phyloP scores from a whole-genome alignment of 1,284 basidiomycete species.

The Ceratobasidium papillatum region DNA sequence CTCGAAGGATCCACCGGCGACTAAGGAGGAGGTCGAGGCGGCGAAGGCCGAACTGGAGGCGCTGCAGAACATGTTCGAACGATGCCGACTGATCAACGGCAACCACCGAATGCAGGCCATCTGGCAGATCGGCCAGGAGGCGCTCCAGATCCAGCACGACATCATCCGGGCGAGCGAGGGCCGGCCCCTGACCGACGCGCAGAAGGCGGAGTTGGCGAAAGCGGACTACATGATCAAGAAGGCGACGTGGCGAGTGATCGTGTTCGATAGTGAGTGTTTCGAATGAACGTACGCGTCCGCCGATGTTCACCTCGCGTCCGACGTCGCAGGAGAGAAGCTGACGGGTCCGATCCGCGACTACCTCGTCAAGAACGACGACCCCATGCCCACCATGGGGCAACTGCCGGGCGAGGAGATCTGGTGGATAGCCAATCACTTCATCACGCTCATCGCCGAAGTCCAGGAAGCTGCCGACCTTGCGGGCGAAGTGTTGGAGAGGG shows the following conservation, averaged over 20 bases:
- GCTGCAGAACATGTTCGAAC: neutral
- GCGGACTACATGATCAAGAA: neutral
- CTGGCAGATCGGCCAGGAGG: neutral
- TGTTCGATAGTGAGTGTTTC: neutral
- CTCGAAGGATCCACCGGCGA: neutral
- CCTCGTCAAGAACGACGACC: neutral
- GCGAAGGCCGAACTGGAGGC: neutral
- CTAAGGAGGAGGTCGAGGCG: neutral
- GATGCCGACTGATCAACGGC: neutral
- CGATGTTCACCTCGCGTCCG: too few species aligned
- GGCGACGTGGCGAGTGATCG: neutral
- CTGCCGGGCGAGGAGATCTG: neutral
- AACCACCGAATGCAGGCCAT: neutral
- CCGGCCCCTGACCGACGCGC: neutral
- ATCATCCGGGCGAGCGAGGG: neutral
- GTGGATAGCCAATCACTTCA: neutral
- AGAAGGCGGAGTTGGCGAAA: neutral
- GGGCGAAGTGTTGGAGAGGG: neutral
- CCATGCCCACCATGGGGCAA: neutral
- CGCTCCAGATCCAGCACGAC: neutral
- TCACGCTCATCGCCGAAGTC: neutral
- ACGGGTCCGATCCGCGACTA: neutral
- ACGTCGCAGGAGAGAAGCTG: neutral
- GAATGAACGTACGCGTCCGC: too few species aligned
- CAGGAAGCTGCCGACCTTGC: neutral